Percentiles rank a stretch among this genome's conserved stretches.
These are phyloP conservation scores for Phytophthora kernoviae DNA, from an alignment of 352 stramenopile genomes.

Conservation along the genomic window DNA sequence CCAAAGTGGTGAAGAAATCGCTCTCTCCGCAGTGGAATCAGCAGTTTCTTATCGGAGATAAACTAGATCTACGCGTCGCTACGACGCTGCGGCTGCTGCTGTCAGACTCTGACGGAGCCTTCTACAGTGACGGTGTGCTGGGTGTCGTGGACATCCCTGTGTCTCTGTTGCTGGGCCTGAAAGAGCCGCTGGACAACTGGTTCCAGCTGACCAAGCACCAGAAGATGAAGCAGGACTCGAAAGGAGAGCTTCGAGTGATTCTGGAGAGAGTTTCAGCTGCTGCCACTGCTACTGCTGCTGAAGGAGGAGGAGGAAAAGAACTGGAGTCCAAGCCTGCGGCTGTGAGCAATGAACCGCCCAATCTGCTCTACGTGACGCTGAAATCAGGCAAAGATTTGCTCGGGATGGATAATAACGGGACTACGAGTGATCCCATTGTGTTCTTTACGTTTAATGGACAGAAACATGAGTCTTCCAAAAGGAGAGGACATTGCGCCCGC, in stretches of 20 bases:
- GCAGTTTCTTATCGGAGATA: constrained; percentile 64
- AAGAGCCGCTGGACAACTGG: constrained; percentile 64
- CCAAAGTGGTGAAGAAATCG: constrained; percentile 72
- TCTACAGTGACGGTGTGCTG: constrained; percentile 65
- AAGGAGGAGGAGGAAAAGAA: constrained; percentile 3
- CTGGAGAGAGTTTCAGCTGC: constrained; percentile 32
- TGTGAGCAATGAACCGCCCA: constrained; percentile 43
- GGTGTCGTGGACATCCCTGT: constrained; percentile 77
- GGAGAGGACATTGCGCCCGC: constrained; percentile 67
- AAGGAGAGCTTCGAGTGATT: constrained; percentile 60
- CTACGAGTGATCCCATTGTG: constrained; percentile 88
- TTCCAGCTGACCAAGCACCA: constrained; percentile 63
- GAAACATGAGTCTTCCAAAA: constrained; percentile 82
- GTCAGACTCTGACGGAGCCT: constrained; percentile 59
- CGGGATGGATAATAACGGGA: constrained; percentile 85
- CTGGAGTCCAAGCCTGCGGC: constrained; percentile 24
- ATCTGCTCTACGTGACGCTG: constrained; percentile 74
- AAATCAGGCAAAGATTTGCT: constrained; percentile 82
- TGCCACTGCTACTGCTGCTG: constrained; percentile 4
- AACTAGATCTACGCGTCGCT: constrained; percentile 65
- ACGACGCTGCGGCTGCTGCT: constrained; percentile 66
- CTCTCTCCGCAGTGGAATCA: constrained; percentile 66
- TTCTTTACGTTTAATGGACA: constrained; percentile 77
- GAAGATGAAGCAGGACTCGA: constrained; percentile 80
- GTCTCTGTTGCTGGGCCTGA: constrained; percentile 46